Evolutionary conservation across 1,139 yeast species (phyloP).

Genomic region (Geotrichum citri-aurantii): DNA sequence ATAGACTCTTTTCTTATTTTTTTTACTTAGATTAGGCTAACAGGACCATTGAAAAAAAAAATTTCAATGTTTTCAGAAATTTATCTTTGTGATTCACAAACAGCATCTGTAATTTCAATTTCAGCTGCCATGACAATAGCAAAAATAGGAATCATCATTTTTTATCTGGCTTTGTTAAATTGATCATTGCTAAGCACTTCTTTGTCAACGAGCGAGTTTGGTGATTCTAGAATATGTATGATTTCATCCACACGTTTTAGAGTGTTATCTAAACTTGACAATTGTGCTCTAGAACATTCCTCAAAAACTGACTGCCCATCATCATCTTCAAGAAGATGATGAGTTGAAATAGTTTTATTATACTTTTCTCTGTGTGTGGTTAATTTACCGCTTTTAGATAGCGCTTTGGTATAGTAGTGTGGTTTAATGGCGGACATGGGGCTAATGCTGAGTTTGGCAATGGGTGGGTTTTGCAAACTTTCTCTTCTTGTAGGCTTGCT

Average conservation of each 20-base stretch:
- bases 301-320: background rate
- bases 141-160: background rate
- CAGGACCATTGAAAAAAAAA: background rate
- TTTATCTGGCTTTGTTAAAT: background rate
- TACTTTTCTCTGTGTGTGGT: background rate
- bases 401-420: background rate
- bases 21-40: too few relatives aligned
- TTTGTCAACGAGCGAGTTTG: background rate
- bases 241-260: conserved; percentile 11
- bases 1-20: too few relatives aligned
- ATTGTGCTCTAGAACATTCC: background rate
- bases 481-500: background rate
- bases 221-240: conserved; percentile 1
- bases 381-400: background rate
- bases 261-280: conserved; percentile 8
- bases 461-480: background rate
- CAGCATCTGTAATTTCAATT: background rate
- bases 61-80: background rate
- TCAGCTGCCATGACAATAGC: background rate
- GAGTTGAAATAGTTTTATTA: background rate
- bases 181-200: background rate
- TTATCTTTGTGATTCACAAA: background rate
- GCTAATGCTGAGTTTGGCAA: background rate
- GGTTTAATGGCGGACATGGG: background rate
- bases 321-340: background rate